Percentiles rank a stretch among this genome's conserved stretches.
Evolutionary conservation across 768 basidiomycete species (phyloP).

Genomic region (Termitomyces sp.): DNA sequence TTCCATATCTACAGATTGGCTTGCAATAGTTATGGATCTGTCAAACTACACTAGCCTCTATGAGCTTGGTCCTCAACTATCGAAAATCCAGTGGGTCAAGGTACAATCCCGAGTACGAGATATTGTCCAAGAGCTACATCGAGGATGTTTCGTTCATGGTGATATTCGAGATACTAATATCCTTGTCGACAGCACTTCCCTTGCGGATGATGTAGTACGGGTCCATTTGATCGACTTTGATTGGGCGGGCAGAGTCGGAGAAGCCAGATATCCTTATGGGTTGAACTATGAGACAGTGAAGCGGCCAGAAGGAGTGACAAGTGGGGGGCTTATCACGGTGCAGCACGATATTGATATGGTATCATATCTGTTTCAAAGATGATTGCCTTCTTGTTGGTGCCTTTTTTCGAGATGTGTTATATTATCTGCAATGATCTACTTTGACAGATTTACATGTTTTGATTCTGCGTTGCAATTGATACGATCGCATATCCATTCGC

Average conservation of each 20-base stretch:
- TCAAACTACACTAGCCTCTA: not conserved
- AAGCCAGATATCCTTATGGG: not conserved
- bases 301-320: not conserved
- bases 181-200: not conserved
- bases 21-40: not conserved
- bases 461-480: conserved; percentile 25
- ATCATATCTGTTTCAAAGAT: not conserved
- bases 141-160: not conserved
- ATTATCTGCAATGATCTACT: no score
- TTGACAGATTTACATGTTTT: not conserved
- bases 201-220: not conserved
- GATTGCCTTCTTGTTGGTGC: not conserved
- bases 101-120: not conserved
- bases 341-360: not conserved
- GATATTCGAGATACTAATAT: not conserved
- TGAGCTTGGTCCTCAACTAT: not conserved
- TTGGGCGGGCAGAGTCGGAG: not conserved
- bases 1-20: not conserved
- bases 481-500: conserved; percentile 51
- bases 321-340: not conserved
- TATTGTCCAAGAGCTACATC: not conserved
- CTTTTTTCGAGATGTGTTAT: no score
- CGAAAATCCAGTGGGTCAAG: not conserved
- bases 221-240: not conserved
- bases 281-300: not conserved